phyloP scores from a whole-genome alignment of 2,329 filamentous ascomycete species.

The Ophiocordyceps camponoti-saundersi region DNA sequence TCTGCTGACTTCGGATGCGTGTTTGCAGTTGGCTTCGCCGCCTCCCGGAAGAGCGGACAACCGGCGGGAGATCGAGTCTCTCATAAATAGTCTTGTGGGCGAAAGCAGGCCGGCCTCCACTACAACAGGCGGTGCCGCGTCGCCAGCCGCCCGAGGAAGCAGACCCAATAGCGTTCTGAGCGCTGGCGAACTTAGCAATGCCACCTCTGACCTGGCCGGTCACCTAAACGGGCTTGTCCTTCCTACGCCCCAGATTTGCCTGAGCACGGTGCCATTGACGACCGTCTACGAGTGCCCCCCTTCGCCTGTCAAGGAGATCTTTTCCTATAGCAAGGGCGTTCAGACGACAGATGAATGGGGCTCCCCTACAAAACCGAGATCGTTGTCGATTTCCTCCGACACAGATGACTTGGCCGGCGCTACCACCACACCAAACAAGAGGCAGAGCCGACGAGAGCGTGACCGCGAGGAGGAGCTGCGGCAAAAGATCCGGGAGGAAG shows the following conservation, averaged over 20 bases:
- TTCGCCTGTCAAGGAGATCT: constrained; percentile 62
- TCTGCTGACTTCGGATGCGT: background rate
- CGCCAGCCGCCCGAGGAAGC: constrained; percentile 53
- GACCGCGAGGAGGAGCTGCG: constrained; percentile 81
- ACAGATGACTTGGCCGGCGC: constrained; percentile 39
- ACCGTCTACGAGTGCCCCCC: constrained; percentile 71
- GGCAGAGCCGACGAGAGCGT: constrained; percentile 60
- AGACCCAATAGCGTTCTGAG: constrained; percentile 78
- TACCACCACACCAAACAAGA: constrained; percentile 48
- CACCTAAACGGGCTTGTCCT: constrained; percentile 23
- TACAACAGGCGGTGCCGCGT: constrained; percentile 43
- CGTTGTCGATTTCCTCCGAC: constrained; percentile 32
- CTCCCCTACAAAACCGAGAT: constrained; percentile 29
- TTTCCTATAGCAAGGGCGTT: constrained; percentile 93
- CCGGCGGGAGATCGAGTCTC: constrained; percentile 62
- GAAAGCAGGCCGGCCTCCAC: constrained; percentile 58
- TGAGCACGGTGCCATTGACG: constrained; percentile 56
- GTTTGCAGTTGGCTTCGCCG: constrained; percentile 39
- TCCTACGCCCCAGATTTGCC: constrained; percentile 40
- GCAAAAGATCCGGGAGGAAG: constrained; percentile 68
- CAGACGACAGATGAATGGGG: constrained; percentile 73
- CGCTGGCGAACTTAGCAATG: constrained; percentile 63
- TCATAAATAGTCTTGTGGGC: constrained; percentile 72
- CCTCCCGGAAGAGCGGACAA: constrained; percentile 51
- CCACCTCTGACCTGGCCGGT: constrained; percentile 43